Evolutionary conservation across 1,284 basidiomycete genomes (phyloP).

Genomic region (Trametes hirsuta): DNA sequence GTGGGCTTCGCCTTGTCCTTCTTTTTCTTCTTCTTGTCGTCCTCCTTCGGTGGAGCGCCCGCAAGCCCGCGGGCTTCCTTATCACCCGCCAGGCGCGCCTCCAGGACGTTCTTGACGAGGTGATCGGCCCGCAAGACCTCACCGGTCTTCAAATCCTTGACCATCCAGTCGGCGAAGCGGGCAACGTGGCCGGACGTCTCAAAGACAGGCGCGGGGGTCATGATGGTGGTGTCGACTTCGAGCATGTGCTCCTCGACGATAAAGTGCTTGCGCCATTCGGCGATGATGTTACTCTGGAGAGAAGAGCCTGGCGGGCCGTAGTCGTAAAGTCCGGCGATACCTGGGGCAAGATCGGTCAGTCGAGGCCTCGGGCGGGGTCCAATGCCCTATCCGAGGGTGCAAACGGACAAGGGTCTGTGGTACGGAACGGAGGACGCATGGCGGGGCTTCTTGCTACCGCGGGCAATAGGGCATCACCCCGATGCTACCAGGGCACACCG

Average conservation of each 20-base stretch:
- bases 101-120: conserved; percentile 92
- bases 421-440: too few species aligned
- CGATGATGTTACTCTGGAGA: conserved; percentile 95
- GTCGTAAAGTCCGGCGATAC: conserved; percentile 95
- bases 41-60: conserved; percentile 51
- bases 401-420: too few species aligned
- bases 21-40: conserved; percentile 77
- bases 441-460: too few species aligned
- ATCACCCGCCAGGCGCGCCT: conserved; percentile 90
- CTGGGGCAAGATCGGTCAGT: conserved; percentile 41
- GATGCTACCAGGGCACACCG: too few species aligned
- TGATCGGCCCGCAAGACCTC: conserved; percentile 98
- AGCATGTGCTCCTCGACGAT: conserved; percentile 99
- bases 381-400: too few species aligned
- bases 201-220: conserved; percentile 95
- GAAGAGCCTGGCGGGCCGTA: conserved; percentile 96
- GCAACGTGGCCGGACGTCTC: conserved; percentile 99
- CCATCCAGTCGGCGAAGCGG: conserved; percentile 99
- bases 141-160: conserved; percentile 92
- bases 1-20: conserved; percentile 83
- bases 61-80: conserved; percentile 86
- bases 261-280: conserved; percentile 98
- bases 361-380: too few species aligned
- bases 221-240: conserved; percentile 97
- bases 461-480: too few species aligned